A percentile compares a stretch with the other conserved stretches of the same genome.
Conservation (phyloP, 176 grass and related monocot species). For the Musa beccarii region DNA sequence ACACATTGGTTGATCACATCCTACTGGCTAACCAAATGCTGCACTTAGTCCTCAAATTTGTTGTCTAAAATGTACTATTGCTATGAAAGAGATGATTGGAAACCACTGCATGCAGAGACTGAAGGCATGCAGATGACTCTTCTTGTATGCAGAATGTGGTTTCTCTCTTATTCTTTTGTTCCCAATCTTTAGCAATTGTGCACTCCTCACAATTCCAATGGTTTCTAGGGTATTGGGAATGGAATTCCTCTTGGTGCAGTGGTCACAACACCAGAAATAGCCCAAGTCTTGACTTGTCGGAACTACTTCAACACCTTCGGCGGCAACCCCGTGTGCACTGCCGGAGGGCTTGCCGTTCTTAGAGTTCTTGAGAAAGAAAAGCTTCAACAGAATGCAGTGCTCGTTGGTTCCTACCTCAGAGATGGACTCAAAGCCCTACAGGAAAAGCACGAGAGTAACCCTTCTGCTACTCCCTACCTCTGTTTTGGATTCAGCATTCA, state of each 20-base stretch:
- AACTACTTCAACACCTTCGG: conserved; percentile 97
- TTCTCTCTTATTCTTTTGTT: not conserved
- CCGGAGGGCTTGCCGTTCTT: conserved; percentile 75
- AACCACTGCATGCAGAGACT: no score
- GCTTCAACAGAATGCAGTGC: conserved; percentile 74
- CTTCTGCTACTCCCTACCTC: not conserved
- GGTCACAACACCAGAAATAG: conserved; percentile 83
- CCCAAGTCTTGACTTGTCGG: conserved; percentile 60
- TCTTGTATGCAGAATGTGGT: no score
- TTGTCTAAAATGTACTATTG: no score
- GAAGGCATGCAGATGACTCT: no score
- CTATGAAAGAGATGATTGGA: no score
- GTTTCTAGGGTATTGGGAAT: conserved; percentile 83
- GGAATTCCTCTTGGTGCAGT: conserved; percentile 90
- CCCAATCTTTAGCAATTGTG: not conserved
- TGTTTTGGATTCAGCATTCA: no score
- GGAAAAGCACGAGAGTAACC: conserved; percentile 71
- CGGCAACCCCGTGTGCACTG: conserved; percentile 73
- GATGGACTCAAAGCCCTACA: conserved; percentile 55
- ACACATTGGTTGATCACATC: no score
- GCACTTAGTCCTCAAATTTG: no score
- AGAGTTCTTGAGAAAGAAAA: conserved; percentile 64
- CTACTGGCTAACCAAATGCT: no score
- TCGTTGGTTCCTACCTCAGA: conserved; percentile 72
- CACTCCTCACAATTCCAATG: not conserved